Conservation (phyloP, 2,329 filamentous ascomycete genomes). For the Claviceps humidiphila region DNA sequence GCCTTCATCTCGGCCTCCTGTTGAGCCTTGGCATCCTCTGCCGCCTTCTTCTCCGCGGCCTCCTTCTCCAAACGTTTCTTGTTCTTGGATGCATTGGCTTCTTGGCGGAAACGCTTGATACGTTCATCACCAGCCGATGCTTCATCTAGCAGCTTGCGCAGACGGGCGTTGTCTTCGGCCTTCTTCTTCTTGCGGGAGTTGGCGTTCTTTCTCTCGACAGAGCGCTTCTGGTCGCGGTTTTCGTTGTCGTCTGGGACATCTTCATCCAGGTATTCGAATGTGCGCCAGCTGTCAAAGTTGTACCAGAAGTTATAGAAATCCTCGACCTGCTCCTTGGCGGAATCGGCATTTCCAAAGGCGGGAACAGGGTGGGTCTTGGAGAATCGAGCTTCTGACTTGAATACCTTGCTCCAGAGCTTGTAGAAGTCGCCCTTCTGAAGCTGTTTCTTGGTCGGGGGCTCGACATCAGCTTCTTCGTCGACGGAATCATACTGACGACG, state of each 20-base stretch:
- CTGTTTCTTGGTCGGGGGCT: constrained; percentile 87
- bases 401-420: constrained; percentile 84
- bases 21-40: constrained; percentile 70
- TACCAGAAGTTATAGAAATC: constrained; percentile 99
- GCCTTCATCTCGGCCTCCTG: constrained; percentile 74
- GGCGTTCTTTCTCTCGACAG: constrained; percentile 96
- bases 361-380: constrained; percentile 84
- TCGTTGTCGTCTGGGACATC: constrained; percentile 98
- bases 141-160: constrained; percentile 83
- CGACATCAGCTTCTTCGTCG: constrained; percentile 83
- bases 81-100: constrained; percentile 88
- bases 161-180: constrained; percentile 87
- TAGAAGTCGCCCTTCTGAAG: constrained; percentile 78
- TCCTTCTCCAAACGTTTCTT: constrained; percentile 86
- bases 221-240: constrained; percentile 96
- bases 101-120: constrained; percentile 93
- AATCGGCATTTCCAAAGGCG: constrained; percentile 69
- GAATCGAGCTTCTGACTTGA: constrained; percentile 87
- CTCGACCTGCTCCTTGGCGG: constrained; percentile 80
- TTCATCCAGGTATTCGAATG: constrained; percentile 97
- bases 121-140: constrained; percentile 75
- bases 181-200: constrained; percentile 99
- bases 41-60: constrained; percentile 74
- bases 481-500: constrained; percentile 94
- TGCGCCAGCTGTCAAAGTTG: constrained; percentile 96